These are phyloP conservation scores for Boletus insuetus DNA, from an alignment of 768 basidiomycete genomes.

Conservation along the genomic window DNA sequence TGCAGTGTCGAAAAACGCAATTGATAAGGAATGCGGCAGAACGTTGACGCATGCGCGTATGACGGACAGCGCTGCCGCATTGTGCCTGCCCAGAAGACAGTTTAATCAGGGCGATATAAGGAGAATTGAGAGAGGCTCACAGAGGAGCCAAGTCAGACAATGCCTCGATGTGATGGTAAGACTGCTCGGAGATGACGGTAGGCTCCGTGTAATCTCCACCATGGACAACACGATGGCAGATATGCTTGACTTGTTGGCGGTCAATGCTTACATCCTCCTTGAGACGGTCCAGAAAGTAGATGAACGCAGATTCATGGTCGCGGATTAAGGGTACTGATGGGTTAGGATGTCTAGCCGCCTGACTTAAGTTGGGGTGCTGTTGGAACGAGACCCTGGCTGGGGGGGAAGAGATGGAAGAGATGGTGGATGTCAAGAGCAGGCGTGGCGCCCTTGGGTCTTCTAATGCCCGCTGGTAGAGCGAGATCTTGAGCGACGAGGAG, in stretches of 20 bases:
- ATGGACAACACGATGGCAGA: slow-evolving; percentile 85
- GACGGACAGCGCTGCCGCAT: slow-evolving; percentile 57
- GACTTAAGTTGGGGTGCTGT: slow-evolving; percentile 10
- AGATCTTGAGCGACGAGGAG: slow-evolving; percentile 83
- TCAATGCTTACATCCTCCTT: slow-evolving; percentile 42
- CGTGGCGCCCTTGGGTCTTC: slow-evolving; percentile 34
- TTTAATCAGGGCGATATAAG: not conserved
- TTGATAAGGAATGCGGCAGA: slow-evolving; percentile 65
- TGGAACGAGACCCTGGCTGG: slow-evolving; percentile 51
- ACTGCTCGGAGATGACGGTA: slow-evolving; percentile 61
- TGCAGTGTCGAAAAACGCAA: slow-evolving; percentile 87
- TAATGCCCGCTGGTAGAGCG: slow-evolving; percentile 48
- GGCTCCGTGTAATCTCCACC: slow-evolving; percentile 78
- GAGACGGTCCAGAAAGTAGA: slow-evolving; percentile 53
- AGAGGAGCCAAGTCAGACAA: slow-evolving; percentile 81
- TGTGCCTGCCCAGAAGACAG: slow-evolving; percentile 43
- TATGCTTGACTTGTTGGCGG: slow-evolving; percentile 42
- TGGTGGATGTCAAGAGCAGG: slow-evolving; percentile 49
- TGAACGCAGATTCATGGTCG: slow-evolving; percentile 63
- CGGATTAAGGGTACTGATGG: slow-evolving; percentile 36
- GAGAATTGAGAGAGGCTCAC: slow-evolving; percentile 38
- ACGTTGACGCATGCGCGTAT: slow-evolving; percentile 57
- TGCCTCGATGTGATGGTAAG: slow-evolving; percentile 68
- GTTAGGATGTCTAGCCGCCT: slow-evolving; percentile 18
- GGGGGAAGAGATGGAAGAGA: slow-evolving; percentile 57